Evolutionary conservation across 2,329 filamentous ascomycete genomes (phyloP).

Genomic region (Coniochaeta sp.): DNA sequence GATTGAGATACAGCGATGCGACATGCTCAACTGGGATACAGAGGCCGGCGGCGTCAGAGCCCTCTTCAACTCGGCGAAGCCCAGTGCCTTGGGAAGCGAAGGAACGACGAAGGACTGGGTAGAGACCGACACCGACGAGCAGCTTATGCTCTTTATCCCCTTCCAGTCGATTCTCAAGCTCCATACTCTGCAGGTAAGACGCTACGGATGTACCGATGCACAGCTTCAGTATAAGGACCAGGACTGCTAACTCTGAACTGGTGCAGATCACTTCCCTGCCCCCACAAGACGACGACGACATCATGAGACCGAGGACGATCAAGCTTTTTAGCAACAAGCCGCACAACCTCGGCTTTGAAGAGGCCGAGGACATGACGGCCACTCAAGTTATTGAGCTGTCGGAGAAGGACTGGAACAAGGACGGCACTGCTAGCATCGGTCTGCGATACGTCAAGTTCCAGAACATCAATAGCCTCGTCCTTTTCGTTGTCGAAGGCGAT

Average conservation of each 20-base stretch:
- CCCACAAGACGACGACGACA: constrained; percentile 56
- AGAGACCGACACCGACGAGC: constrained; percentile 94
- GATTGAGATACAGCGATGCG: constrained; percentile 70
- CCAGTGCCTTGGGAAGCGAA: constrained; percentile 48
- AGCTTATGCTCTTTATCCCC: constrained; percentile 86
- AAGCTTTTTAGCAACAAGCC: constrained; percentile 83
- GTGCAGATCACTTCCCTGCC: constrained; percentile 79
- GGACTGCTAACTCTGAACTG: constrained; percentile 2
- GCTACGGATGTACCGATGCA: background rate
- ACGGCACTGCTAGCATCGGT: constrained; percentile 63
- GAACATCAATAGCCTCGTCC: constrained; percentile 75
- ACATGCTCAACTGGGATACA: constrained; percentile 80
- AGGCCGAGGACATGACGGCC: constrained; percentile 77
- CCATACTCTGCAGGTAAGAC: constrained; percentile 62
- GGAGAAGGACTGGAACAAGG: constrained; percentile 72
- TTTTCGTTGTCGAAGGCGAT: constrained; percentile 86
- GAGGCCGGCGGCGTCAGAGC: constrained; percentile 65
- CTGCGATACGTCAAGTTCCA: constrained; percentile 97
- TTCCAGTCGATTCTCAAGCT: constrained; percentile 86
- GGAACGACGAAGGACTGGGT: constrained; percentile 73
- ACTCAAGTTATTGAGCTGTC: constrained; percentile 74
- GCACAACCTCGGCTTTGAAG: constrained; percentile 89
- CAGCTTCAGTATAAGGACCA: background rate
- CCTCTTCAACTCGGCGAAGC: constrained; percentile 64
- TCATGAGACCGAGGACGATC: constrained; percentile 74